These are phyloP conservation scores for Cryptosporidium tyzzeri DNA, from an alignment of 169 alveolate species.

Conservation along the genomic window DNA sequence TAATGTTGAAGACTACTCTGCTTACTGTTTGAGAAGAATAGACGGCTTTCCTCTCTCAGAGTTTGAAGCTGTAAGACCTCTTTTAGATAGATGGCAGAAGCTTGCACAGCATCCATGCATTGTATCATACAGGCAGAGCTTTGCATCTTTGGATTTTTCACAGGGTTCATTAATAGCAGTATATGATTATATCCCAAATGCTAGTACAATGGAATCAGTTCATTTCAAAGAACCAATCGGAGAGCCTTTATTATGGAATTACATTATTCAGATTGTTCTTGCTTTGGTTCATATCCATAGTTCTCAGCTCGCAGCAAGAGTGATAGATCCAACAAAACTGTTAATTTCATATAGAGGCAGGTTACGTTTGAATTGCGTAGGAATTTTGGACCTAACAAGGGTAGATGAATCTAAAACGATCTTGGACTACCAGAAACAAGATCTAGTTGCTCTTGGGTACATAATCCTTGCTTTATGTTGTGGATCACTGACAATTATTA, in stretches of 20 bases:
- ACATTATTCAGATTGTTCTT: slow-evolving; percentile 62
- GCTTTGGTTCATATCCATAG: slow-evolving; percentile 73
- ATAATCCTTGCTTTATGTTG: slow-evolving; percentile 62
- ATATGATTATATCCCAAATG: slow-evolving; percentile 71
- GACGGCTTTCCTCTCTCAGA: slow-evolving; percentile 53
- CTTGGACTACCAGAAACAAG: slow-evolving; percentile 69
- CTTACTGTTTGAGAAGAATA: slow-evolving; percentile 61
- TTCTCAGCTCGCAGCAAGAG: slow-evolving; percentile 73
- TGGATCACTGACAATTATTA: slow-evolving; percentile 63
- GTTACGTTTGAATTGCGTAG: slow-evolving; percentile 61
- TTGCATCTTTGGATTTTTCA: slow-evolving; percentile 62
- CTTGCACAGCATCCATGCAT: slow-evolving; percentile 71
- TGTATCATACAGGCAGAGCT: slow-evolving; percentile 67
- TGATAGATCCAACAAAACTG: slow-evolving; percentile 66
- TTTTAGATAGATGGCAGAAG: slow-evolving; percentile 64
- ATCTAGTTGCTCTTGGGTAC: slow-evolving; percentile 65
- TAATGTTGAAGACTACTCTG: slow-evolving; percentile 63
- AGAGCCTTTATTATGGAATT: slow-evolving; percentile 73
- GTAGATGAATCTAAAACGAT: slow-evolving; percentile 64
- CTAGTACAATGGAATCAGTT: slow-evolving; percentile 76
- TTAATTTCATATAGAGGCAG: slow-evolving; percentile 73
- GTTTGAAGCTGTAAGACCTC: slow-evolving; percentile 27
- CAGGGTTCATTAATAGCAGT: slow-evolving; percentile 47
- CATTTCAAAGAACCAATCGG: slow-evolving; percentile 74
- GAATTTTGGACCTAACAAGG: slow-evolving; percentile 59